Evolutionary conservation across 495 filamentous ascomycete species (phyloP).

Genomic region (Bathelium albidoporum): DNA sequence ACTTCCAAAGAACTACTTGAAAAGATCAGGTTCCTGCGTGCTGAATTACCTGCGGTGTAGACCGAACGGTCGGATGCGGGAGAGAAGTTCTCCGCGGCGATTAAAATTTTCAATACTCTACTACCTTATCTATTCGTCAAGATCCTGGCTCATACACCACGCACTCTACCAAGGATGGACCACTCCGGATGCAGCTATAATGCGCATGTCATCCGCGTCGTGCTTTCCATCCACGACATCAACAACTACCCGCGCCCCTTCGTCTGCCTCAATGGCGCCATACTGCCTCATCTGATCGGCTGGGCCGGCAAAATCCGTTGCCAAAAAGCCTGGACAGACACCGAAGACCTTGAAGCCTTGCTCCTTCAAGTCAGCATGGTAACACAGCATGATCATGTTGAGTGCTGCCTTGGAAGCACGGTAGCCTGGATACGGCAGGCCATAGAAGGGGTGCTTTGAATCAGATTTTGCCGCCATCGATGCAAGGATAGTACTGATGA

Average conservation of each 20-base stretch:
- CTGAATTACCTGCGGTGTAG: too few species aligned
- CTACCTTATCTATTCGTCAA: too few species aligned
- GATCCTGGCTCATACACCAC: too few species aligned
- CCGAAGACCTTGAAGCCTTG: background rate
- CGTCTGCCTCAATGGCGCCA: background rate
- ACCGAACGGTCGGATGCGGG: too few species aligned
- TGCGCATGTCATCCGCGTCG: too few species aligned
- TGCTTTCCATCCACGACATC: background rate
- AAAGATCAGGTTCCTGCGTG: too few species aligned
- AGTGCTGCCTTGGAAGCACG: slow-evolving; percentile 9
- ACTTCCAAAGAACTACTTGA: too few species aligned
- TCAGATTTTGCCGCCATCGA: background rate
- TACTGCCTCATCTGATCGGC: background rate
- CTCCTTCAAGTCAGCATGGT: background rate
- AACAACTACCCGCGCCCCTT: background rate
- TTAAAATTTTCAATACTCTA: too few species aligned
- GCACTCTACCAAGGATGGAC: too few species aligned
- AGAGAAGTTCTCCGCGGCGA: too few species aligned
- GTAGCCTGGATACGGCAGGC: slow-evolving; percentile 7
- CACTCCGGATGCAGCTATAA: too few species aligned
- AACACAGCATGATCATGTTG: slow-evolving; percentile 15
- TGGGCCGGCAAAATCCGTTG: background rate
- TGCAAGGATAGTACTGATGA: slow-evolving; percentile 9
- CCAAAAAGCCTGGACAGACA: background rate
- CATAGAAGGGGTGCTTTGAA: background rate